Evolutionary conservation across 805 yeast genomes (phyloP).

Genomic region (Saturnispora bothae): DNA sequence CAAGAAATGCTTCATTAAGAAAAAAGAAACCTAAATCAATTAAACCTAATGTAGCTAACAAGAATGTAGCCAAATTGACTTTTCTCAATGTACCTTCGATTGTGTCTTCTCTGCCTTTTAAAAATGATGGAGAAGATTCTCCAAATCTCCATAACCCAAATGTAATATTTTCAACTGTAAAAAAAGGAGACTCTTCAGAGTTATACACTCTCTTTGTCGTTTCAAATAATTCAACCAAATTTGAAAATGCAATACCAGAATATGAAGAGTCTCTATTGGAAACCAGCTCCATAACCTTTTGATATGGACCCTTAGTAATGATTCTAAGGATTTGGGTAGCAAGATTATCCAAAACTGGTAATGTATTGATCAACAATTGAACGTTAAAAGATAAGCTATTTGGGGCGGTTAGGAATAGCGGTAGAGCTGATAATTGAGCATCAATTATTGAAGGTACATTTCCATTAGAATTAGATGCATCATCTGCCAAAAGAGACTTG

Average conservation of each 20-base stretch:
- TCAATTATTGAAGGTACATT: constrained; percentile 20
- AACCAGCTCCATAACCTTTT: constrained; percentile 61
- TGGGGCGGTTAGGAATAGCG: constrained; percentile 48
- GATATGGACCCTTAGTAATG: constrained; percentile 65
- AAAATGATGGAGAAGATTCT: constrained; percentile 44
- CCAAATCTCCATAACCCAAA: constrained; percentile 64
- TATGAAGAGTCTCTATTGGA: constrained; percentile 49
- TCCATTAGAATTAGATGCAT: constrained; percentile 7
- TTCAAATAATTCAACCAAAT: constrained; percentile 66
- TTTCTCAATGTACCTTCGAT: constrained; percentile 62
- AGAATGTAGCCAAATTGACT: constrained; percentile 78
- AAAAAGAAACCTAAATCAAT: constrained; percentile 81
- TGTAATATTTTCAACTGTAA: constrained; percentile 58
- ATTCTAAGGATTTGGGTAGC: constrained; percentile 70
- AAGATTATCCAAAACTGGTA: constrained; percentile 72
- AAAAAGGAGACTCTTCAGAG: constrained; percentile 58
- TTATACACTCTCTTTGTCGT: constrained; percentile 62
- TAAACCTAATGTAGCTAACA: constrained; percentile 78
- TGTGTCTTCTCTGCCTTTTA: constrained; percentile 51
- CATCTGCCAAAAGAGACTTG: constrained; percentile 17
- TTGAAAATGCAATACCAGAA: constrained; percentile 53
- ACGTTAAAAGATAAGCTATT: constrained; percentile 47
- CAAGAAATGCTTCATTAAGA: constrained; percentile 74
- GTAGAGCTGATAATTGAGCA: constrained; percentile 52
- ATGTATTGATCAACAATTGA: constrained; percentile 53